A percentile compares a stretch with the other conserved stretches of the same genome.
Conservation (phyloP, 306 rosid species). For the Cucumis melo region DNA sequence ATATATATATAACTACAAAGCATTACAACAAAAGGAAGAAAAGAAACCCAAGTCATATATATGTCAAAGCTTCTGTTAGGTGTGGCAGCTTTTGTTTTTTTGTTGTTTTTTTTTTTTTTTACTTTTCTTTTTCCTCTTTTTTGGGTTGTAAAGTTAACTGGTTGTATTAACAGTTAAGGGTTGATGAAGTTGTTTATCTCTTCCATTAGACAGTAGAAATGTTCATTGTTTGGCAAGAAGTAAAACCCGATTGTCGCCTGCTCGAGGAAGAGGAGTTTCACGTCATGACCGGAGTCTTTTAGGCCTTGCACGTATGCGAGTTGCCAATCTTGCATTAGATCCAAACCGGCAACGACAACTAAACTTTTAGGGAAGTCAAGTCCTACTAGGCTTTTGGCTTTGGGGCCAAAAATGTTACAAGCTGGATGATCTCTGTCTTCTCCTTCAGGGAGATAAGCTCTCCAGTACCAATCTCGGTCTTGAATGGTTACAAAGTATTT, state of each 20-base stretch:
- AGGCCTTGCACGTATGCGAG: constrained; percentile 55
- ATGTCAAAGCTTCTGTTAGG: constrained; percentile 45
- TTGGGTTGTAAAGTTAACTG: constrained; percentile 29
- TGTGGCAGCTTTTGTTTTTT: constrained; percentile 27
- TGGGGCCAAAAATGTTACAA: constrained; percentile 56
- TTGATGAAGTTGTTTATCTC: constrained; percentile 46
- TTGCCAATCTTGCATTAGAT: constrained; percentile 71
- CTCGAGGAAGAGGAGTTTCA: constrained; percentile 47
- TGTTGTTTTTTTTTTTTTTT: too few species aligned
- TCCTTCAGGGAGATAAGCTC: constrained; percentile 64
- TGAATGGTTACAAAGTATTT: constrained; percentile 53
- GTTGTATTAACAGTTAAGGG: constrained; percentile 35
- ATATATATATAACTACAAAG: constrained; percentile 42
- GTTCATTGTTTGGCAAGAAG: constrained; percentile 63
- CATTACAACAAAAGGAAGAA: constrained; percentile 16
- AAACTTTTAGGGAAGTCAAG: constrained; percentile 43
- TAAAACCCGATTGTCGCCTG: constrained; percentile 69
- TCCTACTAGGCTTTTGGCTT: constrained; percentile 39
- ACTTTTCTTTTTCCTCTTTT: background rate
- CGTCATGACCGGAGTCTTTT: constrained; percentile 27
- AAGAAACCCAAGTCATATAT: constrained; percentile 19
- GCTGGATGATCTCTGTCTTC: constrained; percentile 64
- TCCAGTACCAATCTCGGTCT: constrained; percentile 74
- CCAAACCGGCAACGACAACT: constrained; percentile 66
- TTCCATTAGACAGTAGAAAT: constrained; percentile 52